Conservation (phyloP, 2,329 filamentous ascomycete genomes). For the Trichophaea hybrida region DNA sequence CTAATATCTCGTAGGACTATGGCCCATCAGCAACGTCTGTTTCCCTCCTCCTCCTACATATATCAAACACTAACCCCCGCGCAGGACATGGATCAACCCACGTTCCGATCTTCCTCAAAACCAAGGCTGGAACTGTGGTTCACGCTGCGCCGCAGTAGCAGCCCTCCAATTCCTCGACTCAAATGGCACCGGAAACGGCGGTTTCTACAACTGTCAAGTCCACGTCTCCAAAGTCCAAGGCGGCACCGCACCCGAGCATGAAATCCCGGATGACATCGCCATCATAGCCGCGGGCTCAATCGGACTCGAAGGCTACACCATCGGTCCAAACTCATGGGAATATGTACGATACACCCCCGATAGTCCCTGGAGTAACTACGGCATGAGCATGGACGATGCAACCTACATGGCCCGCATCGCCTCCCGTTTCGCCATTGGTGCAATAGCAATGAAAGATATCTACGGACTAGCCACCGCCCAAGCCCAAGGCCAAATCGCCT, state of each 20-base stretch:
- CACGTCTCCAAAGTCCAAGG: constrained; percentile 8
- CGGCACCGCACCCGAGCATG: not conserved
- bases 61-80: too few species aligned
- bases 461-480: not conserved
- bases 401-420: not conserved
- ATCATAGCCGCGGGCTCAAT: constrained; percentile 15
- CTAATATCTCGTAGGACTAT: constrained; percentile 1
- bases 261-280: constrained; percentile 11
- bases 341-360: not conserved
- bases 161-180: constrained; percentile 14
- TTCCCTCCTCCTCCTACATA: too few species aligned
- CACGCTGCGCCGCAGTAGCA: constrained; percentile 15
- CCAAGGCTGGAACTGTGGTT: constrained; percentile 11
- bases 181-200: constrained; percentile 1
- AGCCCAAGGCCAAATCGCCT: constrained; percentile 7
- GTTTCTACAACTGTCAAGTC: constrained; percentile 19
- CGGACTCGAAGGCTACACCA: constrained; percentile 15
- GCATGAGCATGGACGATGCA: not conserved
- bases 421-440: constrained; percentile 8
- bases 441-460: constrained; percentile 13
- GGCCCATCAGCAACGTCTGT: constrained; percentile 2
- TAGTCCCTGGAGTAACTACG: constrained; percentile 7
- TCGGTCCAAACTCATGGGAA: not conserved
- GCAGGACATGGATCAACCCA: constrained; percentile 6
- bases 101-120: not conserved